These are phyloP conservation scores for Ballota nigra DNA, from an alignment of 257 asterid genomes.

Conservation along the genomic window DNA sequence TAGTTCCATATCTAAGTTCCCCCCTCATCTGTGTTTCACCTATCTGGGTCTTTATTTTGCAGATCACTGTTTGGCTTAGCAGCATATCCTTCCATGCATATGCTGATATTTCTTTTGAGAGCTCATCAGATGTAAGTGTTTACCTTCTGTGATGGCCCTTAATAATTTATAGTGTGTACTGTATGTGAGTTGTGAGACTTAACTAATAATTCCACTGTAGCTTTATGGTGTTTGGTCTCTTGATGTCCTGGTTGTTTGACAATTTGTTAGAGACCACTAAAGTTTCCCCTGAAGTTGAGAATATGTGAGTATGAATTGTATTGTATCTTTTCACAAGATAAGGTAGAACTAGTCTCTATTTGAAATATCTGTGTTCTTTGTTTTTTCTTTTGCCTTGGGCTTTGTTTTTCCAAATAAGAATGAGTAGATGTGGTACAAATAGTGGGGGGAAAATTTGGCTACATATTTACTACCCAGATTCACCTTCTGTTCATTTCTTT, in stretches of 20 bases:
- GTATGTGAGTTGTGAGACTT: neutral
- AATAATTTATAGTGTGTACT: constrained; percentile 4
- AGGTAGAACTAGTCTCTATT: neutral
- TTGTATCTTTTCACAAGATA: neutral
- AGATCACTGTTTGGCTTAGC: constrained; percentile 87
- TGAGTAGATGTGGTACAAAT: neutral
- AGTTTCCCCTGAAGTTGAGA: constrained; percentile 1
- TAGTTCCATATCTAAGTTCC: neutral
- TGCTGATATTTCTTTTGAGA: constrained; percentile 80
- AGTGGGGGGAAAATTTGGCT: neutral
- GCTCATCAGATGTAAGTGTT: constrained; percentile 76
- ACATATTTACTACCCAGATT: constrained; percentile 1
- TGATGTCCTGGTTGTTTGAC: neutral
- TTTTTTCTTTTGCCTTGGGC: neutral
- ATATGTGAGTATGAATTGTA: neutral
- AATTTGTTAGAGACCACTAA: neutral
- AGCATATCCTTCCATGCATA: constrained; percentile 74
- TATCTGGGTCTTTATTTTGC: constrained; percentile 36
- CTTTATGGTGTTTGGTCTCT: constrained; percentile 4
- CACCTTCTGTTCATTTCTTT: neutral
- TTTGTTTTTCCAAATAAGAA: constrained; percentile 1
- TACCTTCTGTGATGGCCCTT: constrained; percentile 4
- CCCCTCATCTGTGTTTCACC: constrained; percentile 13
- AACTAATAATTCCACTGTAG: constrained; percentile 13
- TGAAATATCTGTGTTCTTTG: neutral